phyloP scores from a whole-genome alignment of 345 rosid species.

The Cardamine occulta region DNA sequence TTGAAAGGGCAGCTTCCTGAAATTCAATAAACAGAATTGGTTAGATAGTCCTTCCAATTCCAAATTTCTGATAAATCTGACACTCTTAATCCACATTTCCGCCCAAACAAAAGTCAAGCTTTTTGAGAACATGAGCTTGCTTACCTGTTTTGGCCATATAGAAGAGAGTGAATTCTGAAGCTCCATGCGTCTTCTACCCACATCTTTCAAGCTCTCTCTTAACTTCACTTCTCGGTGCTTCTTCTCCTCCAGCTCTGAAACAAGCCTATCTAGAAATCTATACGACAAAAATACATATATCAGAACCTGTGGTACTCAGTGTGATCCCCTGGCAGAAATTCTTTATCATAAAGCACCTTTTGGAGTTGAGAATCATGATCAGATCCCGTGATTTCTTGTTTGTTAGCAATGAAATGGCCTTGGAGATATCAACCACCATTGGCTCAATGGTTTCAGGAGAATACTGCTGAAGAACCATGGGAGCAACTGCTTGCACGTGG shows the following conservation, averaged over 20 bases:
- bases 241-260: slow-evolving; percentile 80
- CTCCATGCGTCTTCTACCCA: slow-evolving; percentile 83
- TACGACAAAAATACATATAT: slow-evolving; percentile 31
- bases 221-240: slow-evolving; percentile 80
- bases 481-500: slow-evolving; percentile 90
- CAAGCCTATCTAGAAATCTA: slow-evolving; percentile 93
- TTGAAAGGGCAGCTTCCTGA: slow-evolving; percentile 83
- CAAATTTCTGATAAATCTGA: slow-evolving; percentile 16
- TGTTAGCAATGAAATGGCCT: slow-evolving; percentile 75
- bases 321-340: neutral
- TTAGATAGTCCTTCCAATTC: slow-evolving; percentile 3
- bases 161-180: slow-evolving; percentile 87
- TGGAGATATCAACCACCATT: slow-evolving; percentile 67
- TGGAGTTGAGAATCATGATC: slow-evolving; percentile 95
- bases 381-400: slow-evolving; percentile 80
- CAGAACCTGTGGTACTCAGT: slow-evolving; percentile 13
- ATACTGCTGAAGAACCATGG: slow-evolving; percentile 90
- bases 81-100: neutral
- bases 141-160: slow-evolving; percentile 94
- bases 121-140: slow-evolving; percentile 19
- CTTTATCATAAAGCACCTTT: slow-evolving; percentile 56
- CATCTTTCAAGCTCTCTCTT: slow-evolving; percentile 79
- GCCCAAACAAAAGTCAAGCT: slow-evolving; percentile 12
- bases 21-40: slow-evolving; percentile 22
- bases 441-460: slow-evolving; percentile 74